Base-by-base conservation (phyloP, 768 basidiomycete genomes). In the Mycena vulgaris region DNA sequence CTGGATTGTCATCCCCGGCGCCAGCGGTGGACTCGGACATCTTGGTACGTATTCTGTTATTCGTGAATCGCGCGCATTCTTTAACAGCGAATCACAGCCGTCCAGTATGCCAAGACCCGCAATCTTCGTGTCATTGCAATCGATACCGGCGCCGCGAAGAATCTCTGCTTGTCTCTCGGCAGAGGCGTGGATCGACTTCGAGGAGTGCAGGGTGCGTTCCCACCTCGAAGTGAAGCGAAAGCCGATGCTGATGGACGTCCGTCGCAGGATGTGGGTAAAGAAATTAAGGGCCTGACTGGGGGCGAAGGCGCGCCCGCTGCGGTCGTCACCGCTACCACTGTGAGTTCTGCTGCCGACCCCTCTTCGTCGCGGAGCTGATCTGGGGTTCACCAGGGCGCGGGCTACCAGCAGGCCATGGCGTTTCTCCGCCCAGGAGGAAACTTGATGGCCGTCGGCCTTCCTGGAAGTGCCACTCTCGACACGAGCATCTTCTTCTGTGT, bases 111-210 rank as follows among this genome's bases (percentile, higher is more conserved):
- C 23, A 85, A 83, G 45, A 86, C 87, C 28, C 90, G 92, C 84
- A 93, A 94, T 48, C 87, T 93, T 52, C 89, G 91, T 23, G 93
- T 95, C 11, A 89, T 96, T 63, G 95, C 93, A 5, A 85, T 96
- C 76, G 90, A 96, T 76, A 90, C 90, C 2, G 93, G 94, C 25
- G 88, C 81, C 11, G 90, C 92, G 66, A 95, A 95, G 84, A 83
- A 86, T 45, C 84, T 94, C 7, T 87, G 86, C 78, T 66, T 81
- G 66, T 77, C 83, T 10, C 88, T 94, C 55, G 93, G 94, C 37
- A 92, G 92, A 94, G 73, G 84, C 84, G 68, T 92, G 89, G 89
- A 85, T 97, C 69, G 95, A 97, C 81, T 96, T 93, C 82, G 88
- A 84, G 64, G 81, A 88, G 75, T 85, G 85, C 21, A 87, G 89